Evolutionary conservation across 441 rosid genomes (phyloP).

Genomic region (Flueggea neowawraea): DNA sequence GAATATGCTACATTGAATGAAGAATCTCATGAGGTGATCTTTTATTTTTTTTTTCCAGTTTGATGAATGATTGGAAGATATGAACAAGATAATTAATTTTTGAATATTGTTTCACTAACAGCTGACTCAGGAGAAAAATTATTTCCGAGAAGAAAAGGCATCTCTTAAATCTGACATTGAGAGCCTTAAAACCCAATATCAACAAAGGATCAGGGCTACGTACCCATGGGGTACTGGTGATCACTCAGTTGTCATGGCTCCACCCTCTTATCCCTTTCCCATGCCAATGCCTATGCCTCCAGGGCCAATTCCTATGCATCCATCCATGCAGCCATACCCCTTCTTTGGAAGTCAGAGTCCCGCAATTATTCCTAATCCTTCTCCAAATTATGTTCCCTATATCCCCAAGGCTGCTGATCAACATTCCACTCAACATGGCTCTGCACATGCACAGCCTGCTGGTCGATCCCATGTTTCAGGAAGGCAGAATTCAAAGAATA

Average conservation of each 20-base stretch:
- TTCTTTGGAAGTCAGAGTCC: constrained; percentile 73
- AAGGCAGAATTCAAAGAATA: constrained; percentile 45
- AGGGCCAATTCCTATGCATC: constrained; percentile 75
- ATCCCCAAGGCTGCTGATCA: constrained; percentile 61
- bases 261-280: constrained; percentile 68
- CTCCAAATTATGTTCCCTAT: constrained; percentile 62
- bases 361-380: constrained; percentile 59
- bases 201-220: constrained; percentile 66
- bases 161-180: constrained; percentile 74
- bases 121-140: constrained; percentile 89
- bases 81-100: not conserved
- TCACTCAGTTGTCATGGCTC: constrained; percentile 77
- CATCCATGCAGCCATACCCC: constrained; percentile 71
- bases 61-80: not conserved
- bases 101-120: constrained; percentile 21
- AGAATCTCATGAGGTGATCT: constrained; percentile 78
- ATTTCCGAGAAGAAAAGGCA: constrained; percentile 81
- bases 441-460: constrained; percentile 36
- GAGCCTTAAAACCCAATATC: constrained; percentile 67
- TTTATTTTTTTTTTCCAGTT: not conserved
- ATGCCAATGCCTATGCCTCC: constrained; percentile 77
- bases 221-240: constrained; percentile 74
- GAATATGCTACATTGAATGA: constrained; percentile 62
- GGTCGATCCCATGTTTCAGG: constrained; percentile 35
- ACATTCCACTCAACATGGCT: constrained; percentile 42